These are phyloP conservation scores for Colletotrichum musicola DNA, from an alignment of 2,329 filamentous ascomycete genomes.

Conservation along the genomic window DNA sequence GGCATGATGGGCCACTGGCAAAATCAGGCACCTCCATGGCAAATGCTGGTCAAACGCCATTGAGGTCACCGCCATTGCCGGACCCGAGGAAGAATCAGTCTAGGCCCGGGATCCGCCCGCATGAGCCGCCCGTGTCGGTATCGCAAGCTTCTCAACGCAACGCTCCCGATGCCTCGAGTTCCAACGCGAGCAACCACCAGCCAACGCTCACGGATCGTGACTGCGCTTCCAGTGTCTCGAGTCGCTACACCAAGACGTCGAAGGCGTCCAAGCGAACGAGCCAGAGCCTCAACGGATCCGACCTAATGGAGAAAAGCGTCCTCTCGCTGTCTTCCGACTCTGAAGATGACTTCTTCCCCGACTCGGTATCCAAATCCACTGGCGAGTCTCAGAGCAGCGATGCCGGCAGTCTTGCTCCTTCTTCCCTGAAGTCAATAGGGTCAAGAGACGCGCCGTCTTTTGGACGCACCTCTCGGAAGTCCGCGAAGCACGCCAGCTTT, in stretches of 20 bases:
- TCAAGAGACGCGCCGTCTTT: constrained; percentile 43
- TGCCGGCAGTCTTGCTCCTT: constrained; percentile 27
- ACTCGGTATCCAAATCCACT: constrained; percentile 46
- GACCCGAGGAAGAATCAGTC: constrained; percentile 7
- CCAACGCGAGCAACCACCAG: not conserved
- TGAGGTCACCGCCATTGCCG: constrained; percentile 27
- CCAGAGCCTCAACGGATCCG: constrained; percentile 62
- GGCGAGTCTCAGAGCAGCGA: constrained; percentile 34
- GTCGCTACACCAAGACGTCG: constrained; percentile 67
- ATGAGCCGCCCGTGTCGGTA: not conserved
- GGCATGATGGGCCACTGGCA: constrained; percentile 28
- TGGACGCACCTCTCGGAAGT: constrained; percentile 47
- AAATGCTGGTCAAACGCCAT: constrained; percentile 11
- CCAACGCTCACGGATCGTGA: constrained; percentile 38
- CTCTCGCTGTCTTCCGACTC: constrained; percentile 70
- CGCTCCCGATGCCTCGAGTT: not conserved
- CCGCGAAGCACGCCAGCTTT: constrained; percentile 56
- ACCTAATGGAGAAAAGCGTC: constrained; percentile 67
- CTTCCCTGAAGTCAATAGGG: constrained; percentile 29
- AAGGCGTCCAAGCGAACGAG: constrained; percentile 64
- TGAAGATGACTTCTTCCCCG: constrained; percentile 59
- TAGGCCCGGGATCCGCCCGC: constrained; percentile 20
- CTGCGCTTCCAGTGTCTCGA: constrained; percentile 62
- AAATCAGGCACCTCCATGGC: constrained; percentile 16
- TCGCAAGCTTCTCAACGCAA: not conserved